phyloP scores from a whole-genome alignment of 164 flowering plant species.

The Liriodendron chinense region DNA sequence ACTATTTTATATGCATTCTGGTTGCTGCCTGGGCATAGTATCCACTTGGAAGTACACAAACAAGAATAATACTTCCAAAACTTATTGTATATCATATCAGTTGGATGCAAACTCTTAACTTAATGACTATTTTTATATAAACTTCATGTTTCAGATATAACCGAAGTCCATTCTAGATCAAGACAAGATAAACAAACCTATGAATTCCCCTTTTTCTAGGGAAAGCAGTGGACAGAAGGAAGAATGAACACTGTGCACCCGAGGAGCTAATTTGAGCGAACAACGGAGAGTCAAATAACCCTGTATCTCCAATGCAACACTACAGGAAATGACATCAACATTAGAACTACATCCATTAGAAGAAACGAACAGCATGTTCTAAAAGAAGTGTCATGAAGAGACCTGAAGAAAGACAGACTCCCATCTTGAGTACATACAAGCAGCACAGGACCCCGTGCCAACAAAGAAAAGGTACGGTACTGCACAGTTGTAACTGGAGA shows the following conservation, averaged over 20 bases:
- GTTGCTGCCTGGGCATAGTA: too few species aligned
- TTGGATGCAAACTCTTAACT: too few species aligned
- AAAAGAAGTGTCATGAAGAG: background rate
- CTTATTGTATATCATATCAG: too few species aligned
- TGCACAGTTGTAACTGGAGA: slow-evolving; percentile 85
- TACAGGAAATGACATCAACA: slow-evolving; percentile 26
- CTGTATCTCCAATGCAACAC: slow-evolving; percentile 78
- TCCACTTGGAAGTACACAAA: too few species aligned
- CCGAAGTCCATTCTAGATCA: background rate
- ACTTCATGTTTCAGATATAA: background rate
- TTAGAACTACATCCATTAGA: background rate
- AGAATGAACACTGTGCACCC: slow-evolving; percentile 76
- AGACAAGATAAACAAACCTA: slow-evolving; percentile 55
- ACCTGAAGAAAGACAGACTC: slow-evolving; percentile 85
- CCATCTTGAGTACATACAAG: slow-evolving; percentile 87
- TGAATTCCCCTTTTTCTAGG: slow-evolving; percentile 91
- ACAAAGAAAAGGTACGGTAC: slow-evolving; percentile 88
- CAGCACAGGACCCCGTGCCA: slow-evolving; percentile 87
- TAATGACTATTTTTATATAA: too few species aligned
- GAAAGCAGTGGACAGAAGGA: slow-evolving; percentile 96
- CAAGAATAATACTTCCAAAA: too few species aligned
- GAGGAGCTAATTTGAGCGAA: slow-evolving; percentile 82
- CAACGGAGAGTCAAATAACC: slow-evolving; percentile 94
- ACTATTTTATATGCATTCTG: too few species aligned
- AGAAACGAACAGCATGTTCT: background rate